Conservation (phyloP, 306 rosid species). For the Rosa multiflora region DNA sequence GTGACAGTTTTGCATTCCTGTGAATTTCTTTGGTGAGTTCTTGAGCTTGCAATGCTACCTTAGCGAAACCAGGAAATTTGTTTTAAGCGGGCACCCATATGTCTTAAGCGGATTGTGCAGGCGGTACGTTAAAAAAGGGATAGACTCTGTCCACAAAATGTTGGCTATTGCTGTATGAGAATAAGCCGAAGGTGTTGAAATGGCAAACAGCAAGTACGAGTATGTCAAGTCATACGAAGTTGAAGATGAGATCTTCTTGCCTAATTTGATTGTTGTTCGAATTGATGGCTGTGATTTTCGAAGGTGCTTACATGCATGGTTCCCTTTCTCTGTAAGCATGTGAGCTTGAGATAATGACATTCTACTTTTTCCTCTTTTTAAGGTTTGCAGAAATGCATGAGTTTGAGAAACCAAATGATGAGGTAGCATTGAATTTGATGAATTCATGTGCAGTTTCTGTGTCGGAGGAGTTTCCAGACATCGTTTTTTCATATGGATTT, state of each 20-base stretch:
- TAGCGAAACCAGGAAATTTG: not conserved
- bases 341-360: not conserved
- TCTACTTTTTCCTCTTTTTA: not conserved
- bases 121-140: not conserved
- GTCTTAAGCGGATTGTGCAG: not conserved
- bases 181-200: conserved; percentile 9
- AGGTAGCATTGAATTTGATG: conserved; percentile 62
- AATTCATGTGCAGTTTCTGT: conserved; percentile 55
- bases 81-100: not conserved
- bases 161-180: not conserved
- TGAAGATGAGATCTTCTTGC: conserved; percentile 71
- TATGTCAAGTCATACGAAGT: conserved; percentile 73
- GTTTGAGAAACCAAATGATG: conserved; percentile 48
- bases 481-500: no score
- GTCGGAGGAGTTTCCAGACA: conserved; percentile 61
- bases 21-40: not conserved
- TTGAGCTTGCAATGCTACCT: not conserved
- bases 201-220: conserved; percentile 86
- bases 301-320: conserved; percentile 25
- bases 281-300: conserved; percentile 47
- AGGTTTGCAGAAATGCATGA: conserved; percentile 56
- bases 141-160: no score
- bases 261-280: conserved; percentile 60
- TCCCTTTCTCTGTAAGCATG: not conserved
- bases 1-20: not conserved